Base-by-base conservation (phyloP, 331 rosid species). In the Malus hybrid region DNA sequence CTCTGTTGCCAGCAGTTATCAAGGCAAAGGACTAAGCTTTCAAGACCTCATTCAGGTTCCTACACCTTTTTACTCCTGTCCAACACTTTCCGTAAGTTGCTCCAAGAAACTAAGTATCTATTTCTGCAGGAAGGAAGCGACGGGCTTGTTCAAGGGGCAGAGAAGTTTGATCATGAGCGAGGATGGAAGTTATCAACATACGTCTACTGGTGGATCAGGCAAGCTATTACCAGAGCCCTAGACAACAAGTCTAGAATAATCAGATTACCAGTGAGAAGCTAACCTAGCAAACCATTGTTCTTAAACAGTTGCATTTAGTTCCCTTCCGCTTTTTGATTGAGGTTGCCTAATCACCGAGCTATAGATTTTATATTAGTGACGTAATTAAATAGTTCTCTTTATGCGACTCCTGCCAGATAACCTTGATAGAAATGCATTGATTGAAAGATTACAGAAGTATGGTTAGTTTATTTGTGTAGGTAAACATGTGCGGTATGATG, bases 171-270 rank as follows among this genome's bases (percentile, higher is more conserved):
- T 27, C 93, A 91, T 7, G 79, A 85, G 10, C 83, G 89, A 81
- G 97, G 97, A 69, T 34, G 81, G 50, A 93, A 91, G 64, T 55
- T 93, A 42, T 91, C 98, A 61, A 90, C 96, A 14, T 91, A 90
- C 81, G 91, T 82, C 29, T 89, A 93, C 84, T 90, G 96, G 95
- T 93, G 96, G 97, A 91, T 93, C 65, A 88, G 79, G 77, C 97
- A 93, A 88, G 93, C 96, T 57, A 88, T 91, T 12, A 80, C 88
- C 52, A 88, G 78, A 84, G 92, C 96, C 56, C 79, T 93, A 78
- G 90, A 87, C 5, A 90, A 34, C 18, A 87, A 91, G 65, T 89
- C 97, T 15, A 87, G 92, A 84, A 70, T 86, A 57, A 76, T 93
- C 66, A 80, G 97, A 86, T 76, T 93, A 82, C 96, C 98, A 86